Evolutionary conservation across 306 rosid genomes (phyloP).

Genomic region (Cucurbita pepo): DNA sequence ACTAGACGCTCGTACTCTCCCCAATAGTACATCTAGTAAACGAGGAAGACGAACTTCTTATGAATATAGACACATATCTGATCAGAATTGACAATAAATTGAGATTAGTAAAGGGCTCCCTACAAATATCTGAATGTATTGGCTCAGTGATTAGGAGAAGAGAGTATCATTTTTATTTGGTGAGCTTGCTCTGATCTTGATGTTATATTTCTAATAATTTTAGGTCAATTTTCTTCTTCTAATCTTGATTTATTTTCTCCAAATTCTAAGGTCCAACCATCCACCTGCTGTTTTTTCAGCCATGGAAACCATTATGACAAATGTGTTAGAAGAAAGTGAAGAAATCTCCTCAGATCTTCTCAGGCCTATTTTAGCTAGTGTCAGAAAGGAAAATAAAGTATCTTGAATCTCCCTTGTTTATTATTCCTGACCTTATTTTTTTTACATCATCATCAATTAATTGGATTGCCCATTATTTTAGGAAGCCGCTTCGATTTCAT

Average conservation of each 20-base stretch:
- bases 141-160: not conserved
- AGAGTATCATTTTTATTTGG: not conserved
- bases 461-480: conserved; percentile 20
- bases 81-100: not conserved
- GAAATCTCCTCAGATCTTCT: conserved; percentile 48
- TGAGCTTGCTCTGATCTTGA: not conserved
- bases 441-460: conserved; percentile 3
- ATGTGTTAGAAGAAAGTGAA: conserved; percentile 49
- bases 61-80: not conserved
- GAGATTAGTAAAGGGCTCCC: not conserved
- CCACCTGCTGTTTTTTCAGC: conserved; percentile 26
- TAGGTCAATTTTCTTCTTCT: not conserved
- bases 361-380: conserved; percentile 33
- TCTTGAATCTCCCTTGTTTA: not conserved
- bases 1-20: not conserved
- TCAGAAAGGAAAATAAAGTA: conserved; percentile 53
- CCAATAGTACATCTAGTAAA: not conserved
- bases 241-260: conserved; percentile 18
- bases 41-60: not conserved
- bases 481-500: conserved; percentile 35
- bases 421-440: not conserved
- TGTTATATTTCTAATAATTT: not conserved
- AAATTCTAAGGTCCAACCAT: conserved; percentile 42
- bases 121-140: not conserved
- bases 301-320: conserved; percentile 53